Base-by-base conservation (phyloP, 1,284 basidiomycete species). In the Ustilago loliicola region DNA sequence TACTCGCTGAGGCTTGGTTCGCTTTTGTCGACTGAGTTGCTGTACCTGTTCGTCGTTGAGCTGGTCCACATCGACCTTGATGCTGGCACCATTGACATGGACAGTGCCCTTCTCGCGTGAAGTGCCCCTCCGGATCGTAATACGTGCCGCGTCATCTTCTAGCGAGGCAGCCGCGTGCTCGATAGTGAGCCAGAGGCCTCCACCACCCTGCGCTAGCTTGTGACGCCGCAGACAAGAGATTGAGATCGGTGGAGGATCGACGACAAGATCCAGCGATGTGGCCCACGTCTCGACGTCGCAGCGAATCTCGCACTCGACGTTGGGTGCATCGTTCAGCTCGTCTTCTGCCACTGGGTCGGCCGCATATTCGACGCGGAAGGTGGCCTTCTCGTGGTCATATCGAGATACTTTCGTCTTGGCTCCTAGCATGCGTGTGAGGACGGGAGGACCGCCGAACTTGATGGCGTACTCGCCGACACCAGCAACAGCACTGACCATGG, bases 241-340 rank as follows among this genome's bases (percentile, higher is more conserved):
- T 5, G 90, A 89, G 77, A 92, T 91, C 21, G 96, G 96, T 2
- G 96, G 95, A 0, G 97, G 97, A 86, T 98, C 95, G 55, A 98
- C 91, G 19, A 97, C 92, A 53, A 99, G 91, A 80, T 97, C 94
- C 65, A 99, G 88, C 11, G 92, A 93, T 3, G 89, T 89, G 0
- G 93, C 91, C 97, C 97, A 99, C 0, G 91, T 92, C 82, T 98
- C 94, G 61, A 94, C 88, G 84, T 99, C 96, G 87, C 96, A 98
- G 40, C 97, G 90, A 53, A 99, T 89, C 82, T 98, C 95, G 85
- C 95, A 96, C 85, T 99, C 96, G 68, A 98, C 92, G 27, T 89
- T 88, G 6, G 90, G 90, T 36, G 81, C 63, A 23, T 83, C 66
- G 32, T 29, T 58, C 11, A 68, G 50, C 36, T 72, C 67, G 0